phyloP scores from a whole-genome alignment of 176 grass and related monocot genomes.

The Puccinellia tenuiflora region DNA sequence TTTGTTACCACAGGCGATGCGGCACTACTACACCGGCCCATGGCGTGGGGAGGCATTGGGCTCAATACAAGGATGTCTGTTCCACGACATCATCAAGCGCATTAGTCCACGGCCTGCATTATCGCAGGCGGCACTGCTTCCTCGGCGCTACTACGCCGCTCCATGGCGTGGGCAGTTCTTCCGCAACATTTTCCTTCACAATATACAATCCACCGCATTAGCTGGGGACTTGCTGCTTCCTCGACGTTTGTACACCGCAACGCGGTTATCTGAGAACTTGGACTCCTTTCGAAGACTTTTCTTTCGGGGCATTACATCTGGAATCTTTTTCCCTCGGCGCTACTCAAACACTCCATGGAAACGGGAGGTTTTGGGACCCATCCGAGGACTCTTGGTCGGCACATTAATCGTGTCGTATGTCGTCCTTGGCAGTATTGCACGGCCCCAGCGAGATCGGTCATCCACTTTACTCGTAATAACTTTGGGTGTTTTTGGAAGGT shows the following conservation, averaged over 20 bases:
- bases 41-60: neutral
- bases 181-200: neutral
- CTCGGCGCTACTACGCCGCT: neutral
- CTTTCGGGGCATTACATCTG: neutral
- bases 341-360: neutral
- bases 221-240: neutral
- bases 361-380: neutral
- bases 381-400: neutral
- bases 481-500: neutral
- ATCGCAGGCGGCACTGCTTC: neutral
- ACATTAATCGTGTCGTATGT: neutral
- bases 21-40: neutral
- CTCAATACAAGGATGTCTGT: neutral
- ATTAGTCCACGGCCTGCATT: neutral
- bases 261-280: neutral
- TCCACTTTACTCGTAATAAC: neutral
- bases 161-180: neutral
- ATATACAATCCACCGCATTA: neutral
- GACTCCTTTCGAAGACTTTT: neutral
- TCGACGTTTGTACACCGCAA: neutral
- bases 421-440: neutral
- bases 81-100: neutral
- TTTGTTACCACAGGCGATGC: neutral
- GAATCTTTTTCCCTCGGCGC: neutral
- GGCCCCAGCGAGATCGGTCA: neutral